phyloP scores from a whole-genome alignment of 495 filamentous ascomycete species.

The Neurospora sp. region DNA sequence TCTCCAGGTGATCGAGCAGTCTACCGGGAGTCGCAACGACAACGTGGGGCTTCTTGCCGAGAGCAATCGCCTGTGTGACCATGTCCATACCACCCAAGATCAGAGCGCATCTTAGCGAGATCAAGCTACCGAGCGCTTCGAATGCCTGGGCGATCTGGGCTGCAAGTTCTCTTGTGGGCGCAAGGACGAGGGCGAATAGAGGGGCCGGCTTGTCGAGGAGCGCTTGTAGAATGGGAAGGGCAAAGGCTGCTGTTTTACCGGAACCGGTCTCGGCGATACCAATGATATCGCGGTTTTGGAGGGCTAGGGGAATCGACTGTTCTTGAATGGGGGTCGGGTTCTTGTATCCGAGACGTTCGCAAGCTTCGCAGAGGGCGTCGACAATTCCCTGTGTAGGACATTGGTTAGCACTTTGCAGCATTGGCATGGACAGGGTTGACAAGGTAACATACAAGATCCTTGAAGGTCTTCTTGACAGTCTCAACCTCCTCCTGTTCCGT shows the following conservation, averaged over 20 bases:
- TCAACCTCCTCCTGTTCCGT: constrained; percentile 11
- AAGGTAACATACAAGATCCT: constrained; percentile 45
- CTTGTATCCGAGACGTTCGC: constrained; percentile 69
- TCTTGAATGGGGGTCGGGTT: constrained; percentile 70
- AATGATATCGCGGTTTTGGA: constrained; percentile 77
- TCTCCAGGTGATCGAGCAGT: constrained; percentile 86
- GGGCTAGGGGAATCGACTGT: constrained; percentile 69
- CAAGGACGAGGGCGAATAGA: constrained; percentile 70
- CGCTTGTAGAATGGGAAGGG: constrained; percentile 76
- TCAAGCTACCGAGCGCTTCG: constrained; percentile 73
- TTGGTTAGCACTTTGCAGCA: not conserved
- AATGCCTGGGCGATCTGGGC: constrained; percentile 80
- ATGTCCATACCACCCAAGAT: constrained; percentile 94
- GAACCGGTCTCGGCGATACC: constrained; percentile 89
- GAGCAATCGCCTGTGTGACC: constrained; percentile 76
- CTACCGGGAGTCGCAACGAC: constrained; percentile 84
- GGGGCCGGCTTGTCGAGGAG: constrained; percentile 75
- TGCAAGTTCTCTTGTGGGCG: constrained; percentile 86
- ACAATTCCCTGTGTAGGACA: constrained; percentile 51
- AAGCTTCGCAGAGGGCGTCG: constrained; percentile 80
- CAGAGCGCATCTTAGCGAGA: constrained; percentile 66
- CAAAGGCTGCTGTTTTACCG: constrained; percentile 89
- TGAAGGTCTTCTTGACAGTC: constrained; percentile 55
- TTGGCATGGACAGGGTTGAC: not conserved
- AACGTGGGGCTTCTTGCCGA: constrained; percentile 87